phyloP scores from a whole-genome alignment of 2,329 filamentous ascomycete genomes.

The Zymoseptoria brevis region DNA sequence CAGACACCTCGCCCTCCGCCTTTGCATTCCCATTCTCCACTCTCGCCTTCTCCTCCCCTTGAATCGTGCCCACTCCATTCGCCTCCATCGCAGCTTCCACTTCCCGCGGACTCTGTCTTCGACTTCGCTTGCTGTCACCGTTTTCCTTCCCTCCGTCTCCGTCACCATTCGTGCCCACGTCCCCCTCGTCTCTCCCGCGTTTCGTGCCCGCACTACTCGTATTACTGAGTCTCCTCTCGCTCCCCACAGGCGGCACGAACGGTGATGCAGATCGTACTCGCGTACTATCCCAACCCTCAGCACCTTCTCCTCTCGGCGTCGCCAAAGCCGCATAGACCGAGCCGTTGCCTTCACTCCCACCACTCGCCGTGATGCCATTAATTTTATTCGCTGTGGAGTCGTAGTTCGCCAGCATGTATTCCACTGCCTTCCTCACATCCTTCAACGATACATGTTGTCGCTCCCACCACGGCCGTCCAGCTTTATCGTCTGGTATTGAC shows the following conservation, averaged over 20 bases:
- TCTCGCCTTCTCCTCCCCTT: slow-evolving; percentile 21
- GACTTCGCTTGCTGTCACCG: slow-evolving; percentile 16
- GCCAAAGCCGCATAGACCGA: slow-evolving; percentile 42
- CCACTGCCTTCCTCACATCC: slow-evolving; percentile 64
- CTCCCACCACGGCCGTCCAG: slow-evolving; percentile 81
- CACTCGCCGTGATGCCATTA: slow-evolving; percentile 17
- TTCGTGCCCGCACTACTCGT: slow-evolving; percentile 26
- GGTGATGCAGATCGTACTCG: slow-evolving; percentile 21
- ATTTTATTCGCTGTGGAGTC: slow-evolving; percentile 33
- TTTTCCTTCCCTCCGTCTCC: slow-evolving; percentile 19
- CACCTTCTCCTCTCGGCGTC: slow-evolving; percentile 26
- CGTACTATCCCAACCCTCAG: slow-evolving; percentile 27
- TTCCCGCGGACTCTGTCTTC: slow-evolving; percentile 9
- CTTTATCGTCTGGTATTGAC: slow-evolving; percentile 63
- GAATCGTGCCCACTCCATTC: slow-evolving; percentile 17
- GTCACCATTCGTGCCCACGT: slow-evolving; percentile 17
- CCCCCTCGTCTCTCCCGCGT: slow-evolving; percentile 22
- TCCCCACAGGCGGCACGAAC: slow-evolving; percentile 17
- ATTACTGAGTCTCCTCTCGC: slow-evolving; percentile 25
- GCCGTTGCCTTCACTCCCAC: slow-evolving; percentile 32
- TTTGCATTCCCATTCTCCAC: slow-evolving; percentile 23
- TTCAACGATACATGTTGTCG: slow-evolving; percentile 62
- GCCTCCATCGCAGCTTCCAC: slow-evolving; percentile 7
- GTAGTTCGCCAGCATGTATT: slow-evolving; percentile 58
- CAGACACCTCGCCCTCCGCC: slow-evolving; percentile 14